Percentiles rank a stretch among this genome's conserved stretches.
Conservation (phyloP, 148 eudicot genomes). For the Mesembryanthemum crystallinum region DNA sequence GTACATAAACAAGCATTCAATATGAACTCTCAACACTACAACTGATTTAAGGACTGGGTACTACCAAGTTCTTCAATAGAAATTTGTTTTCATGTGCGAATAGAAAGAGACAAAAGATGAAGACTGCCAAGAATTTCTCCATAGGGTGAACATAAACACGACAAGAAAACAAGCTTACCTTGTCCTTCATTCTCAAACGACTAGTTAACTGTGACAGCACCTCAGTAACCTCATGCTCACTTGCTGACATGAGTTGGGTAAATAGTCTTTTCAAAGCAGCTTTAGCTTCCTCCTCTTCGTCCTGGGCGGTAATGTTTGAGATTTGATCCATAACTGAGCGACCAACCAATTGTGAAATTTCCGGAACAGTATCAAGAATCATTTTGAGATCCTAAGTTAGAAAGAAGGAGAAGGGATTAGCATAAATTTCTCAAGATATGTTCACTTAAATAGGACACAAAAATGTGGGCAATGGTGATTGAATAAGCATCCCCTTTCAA, state of each 20-base stretch:
- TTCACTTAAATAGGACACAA: background rate
- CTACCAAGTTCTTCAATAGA: background rate
- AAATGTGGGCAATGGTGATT: background rate
- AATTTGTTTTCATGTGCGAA: background rate
- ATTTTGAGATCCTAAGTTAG: slow-evolving; percentile 62
- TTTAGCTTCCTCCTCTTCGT: slow-evolving; percentile 52
- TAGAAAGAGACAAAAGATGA: background rate
- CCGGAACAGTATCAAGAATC: slow-evolving; percentile 68
- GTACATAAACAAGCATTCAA: no score
- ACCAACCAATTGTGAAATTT: slow-evolving; percentile 73
- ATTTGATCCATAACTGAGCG: slow-evolving; percentile 46
- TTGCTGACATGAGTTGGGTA: slow-evolving; percentile 74
- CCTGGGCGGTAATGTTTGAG: slow-evolving; percentile 32
- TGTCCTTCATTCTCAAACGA: slow-evolving; percentile 51
- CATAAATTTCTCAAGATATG: background rate
- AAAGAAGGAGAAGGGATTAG: slow-evolving; percentile 12
- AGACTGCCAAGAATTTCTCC: background rate
- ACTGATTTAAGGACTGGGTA: no score
- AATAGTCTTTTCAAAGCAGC: slow-evolving; percentile 51
- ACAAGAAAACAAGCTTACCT: slow-evolving; percentile 30
- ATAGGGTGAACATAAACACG: background rate
- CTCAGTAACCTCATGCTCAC: slow-evolving; percentile 51
- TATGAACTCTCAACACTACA: no score
- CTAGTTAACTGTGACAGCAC: slow-evolving; percentile 51
- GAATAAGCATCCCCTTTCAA: background rate